Evolutionary conservation across 2,329 filamentous ascomycete genomes (phyloP).

Genomic region (Phaeosphaeria sp.): DNA sequence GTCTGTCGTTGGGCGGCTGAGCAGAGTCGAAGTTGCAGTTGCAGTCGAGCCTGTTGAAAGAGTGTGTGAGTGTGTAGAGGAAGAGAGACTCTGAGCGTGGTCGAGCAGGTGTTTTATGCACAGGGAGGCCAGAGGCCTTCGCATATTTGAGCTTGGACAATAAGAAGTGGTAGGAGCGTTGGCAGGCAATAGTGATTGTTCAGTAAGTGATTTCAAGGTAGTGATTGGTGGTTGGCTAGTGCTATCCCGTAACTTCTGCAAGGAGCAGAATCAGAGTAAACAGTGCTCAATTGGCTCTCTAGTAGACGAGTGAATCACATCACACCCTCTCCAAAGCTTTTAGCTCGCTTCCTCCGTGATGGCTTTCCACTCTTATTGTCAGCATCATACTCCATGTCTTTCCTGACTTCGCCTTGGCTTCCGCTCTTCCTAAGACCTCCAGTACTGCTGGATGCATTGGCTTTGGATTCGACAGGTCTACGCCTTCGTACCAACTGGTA

Average conservation of each 20-base stretch:
- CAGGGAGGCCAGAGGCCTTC: not conserved
- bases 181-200: too few relatives aligned
- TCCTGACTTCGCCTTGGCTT: conserved; percentile 26
- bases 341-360: conserved; percentile 30
- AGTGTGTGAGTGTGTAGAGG: not conserved
- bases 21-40: not conserved
- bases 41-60: not conserved
- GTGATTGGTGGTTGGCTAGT: not conserved
- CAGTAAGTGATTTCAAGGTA: too few relatives aligned
- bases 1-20: not conserved
- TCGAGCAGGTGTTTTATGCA: not conserved
- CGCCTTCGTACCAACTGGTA: conserved; percentile 78
- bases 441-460: conserved; percentile 15
- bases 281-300: not conserved
- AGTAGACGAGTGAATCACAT: not conserved
- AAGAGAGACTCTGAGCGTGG: not conserved
- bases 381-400: conserved; percentile 16
- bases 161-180: not conserved
- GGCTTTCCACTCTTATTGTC: conserved; percentile 9
- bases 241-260: too few relatives aligned
- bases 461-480: conserved; percentile 48
- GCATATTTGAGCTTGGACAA: not conserved
- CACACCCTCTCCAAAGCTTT: conserved; percentile 35
- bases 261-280: not conserved
- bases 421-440: conserved; percentile 29